Conservation (phyloP, 768 basidiomycete genomes). For the Trametes sanguinea region DNA sequence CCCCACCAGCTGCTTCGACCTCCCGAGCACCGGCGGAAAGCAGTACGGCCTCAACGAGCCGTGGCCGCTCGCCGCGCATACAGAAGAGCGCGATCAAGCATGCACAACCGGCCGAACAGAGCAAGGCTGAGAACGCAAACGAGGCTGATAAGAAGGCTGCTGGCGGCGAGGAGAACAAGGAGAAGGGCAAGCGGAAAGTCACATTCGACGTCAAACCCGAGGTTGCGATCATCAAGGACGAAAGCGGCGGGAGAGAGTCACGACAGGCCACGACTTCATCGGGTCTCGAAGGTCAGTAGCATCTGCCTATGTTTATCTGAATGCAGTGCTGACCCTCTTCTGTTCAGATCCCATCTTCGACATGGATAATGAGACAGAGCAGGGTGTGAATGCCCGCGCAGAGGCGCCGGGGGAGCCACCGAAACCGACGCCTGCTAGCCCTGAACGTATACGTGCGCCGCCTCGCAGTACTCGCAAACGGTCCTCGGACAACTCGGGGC, state of each 20-base stretch:
- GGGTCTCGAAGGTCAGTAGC: constrained; percentile 46
- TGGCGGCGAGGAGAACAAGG: constrained; percentile 17
- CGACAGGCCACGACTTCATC: constrained; percentile 21
- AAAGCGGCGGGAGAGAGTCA: constrained; percentile 37
- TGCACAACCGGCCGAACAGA: constrained; percentile 13
- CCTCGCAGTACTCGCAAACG: constrained; percentile 27
- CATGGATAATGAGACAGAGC: constrained; percentile 57
- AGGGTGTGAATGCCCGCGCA: constrained; percentile 31
- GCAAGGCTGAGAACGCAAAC: not conserved
- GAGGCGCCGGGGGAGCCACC: constrained; percentile 25
- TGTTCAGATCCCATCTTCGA: constrained; percentile 68
- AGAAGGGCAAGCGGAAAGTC: constrained; percentile 64
- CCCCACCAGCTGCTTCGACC: constrained; percentile 3
- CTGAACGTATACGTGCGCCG: constrained; percentile 30
- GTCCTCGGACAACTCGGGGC: constrained; percentile 37
- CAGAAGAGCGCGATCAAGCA: constrained; percentile 32
- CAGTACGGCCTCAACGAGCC: not conserved
- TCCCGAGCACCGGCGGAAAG: not conserved
- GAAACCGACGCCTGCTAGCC: not conserved
- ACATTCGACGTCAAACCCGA: constrained; percentile 71
- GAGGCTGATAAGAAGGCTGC: not conserved
- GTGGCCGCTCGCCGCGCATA: constrained; percentile 11
- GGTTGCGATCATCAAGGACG: constrained; percentile 47
- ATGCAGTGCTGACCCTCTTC: constrained; percentile 2
- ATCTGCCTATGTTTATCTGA: not conserved